Percentiles rank a stretch among this genome's conserved stretches.
phyloP scores from a whole-genome alignment of 108 stramenopile genomes.

The Pseudonitzschia delicatissima region DNA sequence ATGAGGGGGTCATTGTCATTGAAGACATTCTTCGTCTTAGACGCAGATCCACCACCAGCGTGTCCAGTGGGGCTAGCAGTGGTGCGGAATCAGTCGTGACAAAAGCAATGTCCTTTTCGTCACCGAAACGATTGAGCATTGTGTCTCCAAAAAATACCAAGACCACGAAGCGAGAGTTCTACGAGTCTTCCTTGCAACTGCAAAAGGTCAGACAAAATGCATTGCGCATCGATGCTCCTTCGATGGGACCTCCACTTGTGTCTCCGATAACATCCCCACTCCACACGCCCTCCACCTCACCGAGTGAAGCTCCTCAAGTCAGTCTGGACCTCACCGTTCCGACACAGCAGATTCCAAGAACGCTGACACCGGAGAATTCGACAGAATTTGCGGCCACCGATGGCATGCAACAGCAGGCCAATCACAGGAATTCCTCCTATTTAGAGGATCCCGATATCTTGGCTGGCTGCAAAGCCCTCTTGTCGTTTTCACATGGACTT shows the following conservation, averaged over 20 bases:
- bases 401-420: background rate
- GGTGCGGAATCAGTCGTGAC: background rate
- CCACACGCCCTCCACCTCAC: slow-evolving; percentile 1
- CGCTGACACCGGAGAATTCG: background rate
- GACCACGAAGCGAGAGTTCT: background rate
- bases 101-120: background rate
- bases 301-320: slow-evolving; percentile 2
- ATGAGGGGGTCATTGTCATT: slow-evolving; percentile 65
- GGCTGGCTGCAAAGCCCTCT: slow-evolving; percentile 49
- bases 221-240: slow-evolving; percentile 6
- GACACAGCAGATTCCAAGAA: background rate
- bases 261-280: slow-evolving; percentile 13
- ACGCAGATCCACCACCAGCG: slow-evolving; percentile 31
- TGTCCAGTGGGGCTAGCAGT: background rate
- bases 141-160: background rate
- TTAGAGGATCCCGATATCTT: slow-evolving; percentile 44
- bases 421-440: background rate
- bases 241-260: background rate
- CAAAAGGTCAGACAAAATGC: background rate
- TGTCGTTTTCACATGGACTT: slow-evolving; percentile 32
- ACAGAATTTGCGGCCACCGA: background rate
- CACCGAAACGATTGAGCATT: background rate
- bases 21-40: slow-evolving; percentile 76
- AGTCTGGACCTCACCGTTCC: slow-evolving; percentile 30
- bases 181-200: background rate